Evolutionary conservation across 495 filamentous ascomycete species (phyloP).

Genomic region (Terfezia boudieri): DNA sequence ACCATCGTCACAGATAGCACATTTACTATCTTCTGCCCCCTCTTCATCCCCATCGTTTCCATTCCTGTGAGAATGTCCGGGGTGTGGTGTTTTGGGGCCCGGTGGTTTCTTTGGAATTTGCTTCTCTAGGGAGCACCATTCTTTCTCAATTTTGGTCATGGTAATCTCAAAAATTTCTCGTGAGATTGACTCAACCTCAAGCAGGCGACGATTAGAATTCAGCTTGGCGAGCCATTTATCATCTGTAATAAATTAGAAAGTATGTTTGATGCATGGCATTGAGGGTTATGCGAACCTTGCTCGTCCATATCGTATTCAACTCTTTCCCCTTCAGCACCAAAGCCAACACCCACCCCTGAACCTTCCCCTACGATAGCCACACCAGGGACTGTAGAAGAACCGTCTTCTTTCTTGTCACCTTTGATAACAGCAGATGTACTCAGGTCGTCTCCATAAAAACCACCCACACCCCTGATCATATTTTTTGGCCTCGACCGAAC

Average conservation of each 20-base stretch:
- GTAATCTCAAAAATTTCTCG: slow-evolving; percentile 89
- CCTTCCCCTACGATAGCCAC: slow-evolving; percentile 29
- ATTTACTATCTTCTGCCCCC: slow-evolving; percentile 91
- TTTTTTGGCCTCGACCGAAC: slow-evolving; percentile 55
- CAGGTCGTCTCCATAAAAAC: slow-evolving; percentile 65
- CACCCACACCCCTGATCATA: slow-evolving; percentile 49
- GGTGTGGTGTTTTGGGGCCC: not conserved
- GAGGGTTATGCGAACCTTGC: slow-evolving; percentile 24
- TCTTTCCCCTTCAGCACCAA: slow-evolving; percentile 14
- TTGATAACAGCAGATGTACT: slow-evolving; percentile 11
- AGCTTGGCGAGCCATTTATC: slow-evolving; percentile 80
- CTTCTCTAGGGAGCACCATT: slow-evolving; percentile 92
- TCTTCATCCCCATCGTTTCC: slow-evolving; percentile 54
- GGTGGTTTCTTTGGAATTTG: slow-evolving; percentile 53
- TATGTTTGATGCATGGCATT: not conserved
- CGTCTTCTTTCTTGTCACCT: not conserved
- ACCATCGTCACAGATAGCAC: slow-evolving; percentile 92
- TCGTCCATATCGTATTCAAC: slow-evolving; percentile 99
- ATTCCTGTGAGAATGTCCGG: not conserved
- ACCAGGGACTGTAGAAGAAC: slow-evolving; percentile 17
- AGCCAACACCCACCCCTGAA: slow-evolving; percentile 6
- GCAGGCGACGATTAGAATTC: slow-evolving; percentile 49
- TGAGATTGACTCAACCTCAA: slow-evolving; percentile 58
- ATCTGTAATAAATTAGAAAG: slow-evolving; percentile 26
- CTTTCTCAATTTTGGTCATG: slow-evolving; percentile 96